Evolutionary conservation across 2,329 filamentous ascomycete genomes (phyloP).

Genomic region (Albifimbria verrucaria): DNA sequence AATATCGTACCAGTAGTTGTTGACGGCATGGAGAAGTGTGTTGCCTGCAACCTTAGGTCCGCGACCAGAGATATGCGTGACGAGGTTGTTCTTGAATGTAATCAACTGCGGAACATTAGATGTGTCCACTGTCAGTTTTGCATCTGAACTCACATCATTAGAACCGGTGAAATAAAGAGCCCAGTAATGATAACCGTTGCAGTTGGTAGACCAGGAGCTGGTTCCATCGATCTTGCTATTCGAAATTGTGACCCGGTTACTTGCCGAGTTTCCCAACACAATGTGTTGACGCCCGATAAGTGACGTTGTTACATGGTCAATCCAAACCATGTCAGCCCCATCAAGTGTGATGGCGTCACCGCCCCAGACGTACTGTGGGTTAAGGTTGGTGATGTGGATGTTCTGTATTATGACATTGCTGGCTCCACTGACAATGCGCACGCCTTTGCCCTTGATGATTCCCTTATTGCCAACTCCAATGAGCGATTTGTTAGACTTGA

Average conservation of each 20-base stretch:
- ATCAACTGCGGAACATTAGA: slow-evolving; percentile 24
- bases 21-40: slow-evolving; percentile 55
- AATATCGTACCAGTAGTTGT: slow-evolving; percentile 59
- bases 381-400: slow-evolving; percentile 52
- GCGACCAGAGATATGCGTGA: slow-evolving; percentile 56
- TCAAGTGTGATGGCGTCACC: slow-evolving; percentile 55
- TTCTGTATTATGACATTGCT: slow-evolving; percentile 61
- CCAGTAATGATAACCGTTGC: slow-evolving; percentile 60
- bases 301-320: slow-evolving; percentile 54
- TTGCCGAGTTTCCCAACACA: slow-evolving; percentile 51
- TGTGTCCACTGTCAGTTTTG: background rate
- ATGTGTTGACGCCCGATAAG: slow-evolving; percentile 59
- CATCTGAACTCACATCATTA: slow-evolving; percentile 36
- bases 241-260: slow-evolving; percentile 55
- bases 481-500: slow-evolving; percentile 56
- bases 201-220: slow-evolving; percentile 52
- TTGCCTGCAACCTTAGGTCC: slow-evolving; percentile 56
- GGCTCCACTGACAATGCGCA: slow-evolving; percentile 43
- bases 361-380: slow-evolving; percentile 58
- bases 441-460: slow-evolving; percentile 56
- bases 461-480: slow-evolving; percentile 50
- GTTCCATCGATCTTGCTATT: slow-evolving; percentile 58
- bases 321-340: slow-evolving; percentile 43
- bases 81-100: slow-evolving; percentile 59
- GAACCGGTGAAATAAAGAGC: slow-evolving; percentile 54